Base-by-base conservation (phyloP, 768 basidiomycete genomes). In the Leucogyrophana mollusca region DNA sequence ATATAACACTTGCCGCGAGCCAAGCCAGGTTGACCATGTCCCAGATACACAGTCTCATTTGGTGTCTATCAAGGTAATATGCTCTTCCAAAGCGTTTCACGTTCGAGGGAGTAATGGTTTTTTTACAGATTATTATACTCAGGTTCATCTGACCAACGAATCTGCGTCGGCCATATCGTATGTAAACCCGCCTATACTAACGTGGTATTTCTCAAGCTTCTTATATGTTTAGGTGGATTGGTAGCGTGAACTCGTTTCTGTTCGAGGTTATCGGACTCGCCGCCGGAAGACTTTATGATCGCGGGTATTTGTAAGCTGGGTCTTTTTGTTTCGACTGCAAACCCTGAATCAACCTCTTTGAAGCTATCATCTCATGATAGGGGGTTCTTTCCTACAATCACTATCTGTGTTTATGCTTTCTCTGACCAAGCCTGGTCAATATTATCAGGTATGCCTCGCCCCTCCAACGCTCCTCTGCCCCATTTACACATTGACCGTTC, bases 401-500 rank as follows among this genome's bases (percentile, higher is more conserved):
- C 41, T 69, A 6, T 57, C 66, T 1, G 42, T 68, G 17, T 73
- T 73, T 45, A 67, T 71, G 66, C 41, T 72, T 7, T 73, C 71
- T 14, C 43, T 69, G 16, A 60, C 58, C 5, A 53, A 64, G 20
- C 62, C 69, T 24, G 65, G 64, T 8, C 50, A 61, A 20, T 68
- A 66, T 23, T 68, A 70, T 23, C 65, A 71, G 55, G 70, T 68
- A 47, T 27, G 37, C 21, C 21, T 4, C 8, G 2, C 10, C 33
- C 0, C 21, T 42, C 17, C 3, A 2, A 33, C 9, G 17, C 9
- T 4, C 11, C 3, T 40, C 6, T 8, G 20, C 7, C n/a, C 32
- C 14, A 20, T 20, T 11, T 4, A 24, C 17, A 41, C 47, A 49
- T 22, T 34, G 21, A 4, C 33, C 34, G 13, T 10, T 7, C 40